phyloP scores from a whole-genome alignment of 768 basidiomycete species.

The Agaricus blazei region DNA sequence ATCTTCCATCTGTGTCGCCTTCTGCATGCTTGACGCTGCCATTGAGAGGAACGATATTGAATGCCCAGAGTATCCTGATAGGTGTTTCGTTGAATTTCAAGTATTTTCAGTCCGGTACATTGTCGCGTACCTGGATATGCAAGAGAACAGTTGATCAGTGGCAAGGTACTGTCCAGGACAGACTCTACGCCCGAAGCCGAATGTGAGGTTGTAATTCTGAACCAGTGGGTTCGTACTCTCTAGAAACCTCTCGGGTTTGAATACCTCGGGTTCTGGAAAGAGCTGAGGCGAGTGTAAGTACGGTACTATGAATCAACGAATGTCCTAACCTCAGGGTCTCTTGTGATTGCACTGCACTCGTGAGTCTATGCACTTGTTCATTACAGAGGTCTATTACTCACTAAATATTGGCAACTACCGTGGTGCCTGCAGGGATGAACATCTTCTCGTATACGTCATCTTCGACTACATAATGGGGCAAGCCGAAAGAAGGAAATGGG shows the following conservation, averaged over 20 bases:
- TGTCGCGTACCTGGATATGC: slow-evolving; percentile 15
- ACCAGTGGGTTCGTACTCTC: slow-evolving; percentile 15
- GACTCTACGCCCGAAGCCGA: slow-evolving; percentile 23
- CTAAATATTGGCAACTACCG: not conserved
- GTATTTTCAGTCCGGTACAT: not conserved
- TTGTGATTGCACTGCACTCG: not conserved
- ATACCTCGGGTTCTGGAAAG: slow-evolving; percentile 20
- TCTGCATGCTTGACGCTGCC: not conserved
- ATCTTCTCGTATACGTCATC: not conserved
- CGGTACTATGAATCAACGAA: slow-evolving; percentile 12
- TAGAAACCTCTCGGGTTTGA: slow-evolving; percentile 20
- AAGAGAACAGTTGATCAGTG: slow-evolving; percentile 19
- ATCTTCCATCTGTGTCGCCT: not conserved
- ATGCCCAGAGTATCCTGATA: slow-evolving; percentile 20
- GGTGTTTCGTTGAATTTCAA: not conserved
- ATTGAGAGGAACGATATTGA: slow-evolving; percentile 12
- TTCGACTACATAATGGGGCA: not conserved
- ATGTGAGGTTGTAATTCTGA: slow-evolving; percentile 17
- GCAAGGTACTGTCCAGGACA: slow-evolving; percentile 23
- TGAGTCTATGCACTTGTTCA: no score
- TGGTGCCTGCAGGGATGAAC: not conserved
- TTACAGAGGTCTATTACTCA: not conserved
- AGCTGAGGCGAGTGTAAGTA: slow-evolving; percentile 9
- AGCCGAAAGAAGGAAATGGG: no score
- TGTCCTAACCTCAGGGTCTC: not conserved